phyloP scores from a whole-genome alignment of 1,284 basidiomycete species.

The Cryptococcus maquisensis region DNA sequence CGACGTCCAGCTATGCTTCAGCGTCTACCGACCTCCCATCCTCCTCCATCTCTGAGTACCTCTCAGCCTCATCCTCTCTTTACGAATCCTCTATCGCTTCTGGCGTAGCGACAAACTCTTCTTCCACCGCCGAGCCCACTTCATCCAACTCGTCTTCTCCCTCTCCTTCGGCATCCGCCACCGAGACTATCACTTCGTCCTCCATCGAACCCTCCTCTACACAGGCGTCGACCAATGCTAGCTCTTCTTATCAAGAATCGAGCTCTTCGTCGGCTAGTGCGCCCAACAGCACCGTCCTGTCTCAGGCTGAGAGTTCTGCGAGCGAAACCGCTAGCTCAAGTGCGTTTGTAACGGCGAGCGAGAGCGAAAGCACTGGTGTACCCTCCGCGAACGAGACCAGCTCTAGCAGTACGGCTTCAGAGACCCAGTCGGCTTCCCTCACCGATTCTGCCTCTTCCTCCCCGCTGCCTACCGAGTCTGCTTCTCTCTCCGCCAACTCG shows the following conservation, averaged over 20 bases:
- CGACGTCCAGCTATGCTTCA: too few species aligned
- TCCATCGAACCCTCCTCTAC: slow-evolving; percentile 1
- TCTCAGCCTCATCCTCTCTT: slow-evolving; percentile 8
- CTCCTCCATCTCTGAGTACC: not conserved
- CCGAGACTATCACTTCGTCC: not conserved
- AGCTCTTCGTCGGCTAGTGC: slow-evolving; percentile 15
- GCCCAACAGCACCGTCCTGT: not conserved
- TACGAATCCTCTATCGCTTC: slow-evolving; percentile 2
- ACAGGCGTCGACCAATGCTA: slow-evolving; percentile 10
- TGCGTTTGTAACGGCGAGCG: not conserved
- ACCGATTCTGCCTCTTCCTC: slow-evolving; percentile 5
- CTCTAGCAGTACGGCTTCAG: slow-evolving; percentile 1
- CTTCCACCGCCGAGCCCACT: not conserved
- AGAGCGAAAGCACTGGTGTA: slow-evolving; percentile 2
- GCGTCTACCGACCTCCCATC: too few species aligned
- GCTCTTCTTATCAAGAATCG: slow-evolving; percentile 15
- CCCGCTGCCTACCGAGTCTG: slow-evolving; percentile 1
- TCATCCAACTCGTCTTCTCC: slow-evolving; percentile 8
- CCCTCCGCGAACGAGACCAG: slow-evolving; percentile 1
- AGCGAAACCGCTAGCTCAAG: not conserved
- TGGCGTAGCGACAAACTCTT: not conserved
- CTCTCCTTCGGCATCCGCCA: slow-evolving; percentile 3
- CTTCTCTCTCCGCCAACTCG: slow-evolving; percentile 1
- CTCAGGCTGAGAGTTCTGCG: not conserved
- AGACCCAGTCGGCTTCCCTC: slow-evolving; percentile 1